Conservation (phyloP, 2,329 filamentous ascomycete species). For the Aspergillus sp. region DNA sequence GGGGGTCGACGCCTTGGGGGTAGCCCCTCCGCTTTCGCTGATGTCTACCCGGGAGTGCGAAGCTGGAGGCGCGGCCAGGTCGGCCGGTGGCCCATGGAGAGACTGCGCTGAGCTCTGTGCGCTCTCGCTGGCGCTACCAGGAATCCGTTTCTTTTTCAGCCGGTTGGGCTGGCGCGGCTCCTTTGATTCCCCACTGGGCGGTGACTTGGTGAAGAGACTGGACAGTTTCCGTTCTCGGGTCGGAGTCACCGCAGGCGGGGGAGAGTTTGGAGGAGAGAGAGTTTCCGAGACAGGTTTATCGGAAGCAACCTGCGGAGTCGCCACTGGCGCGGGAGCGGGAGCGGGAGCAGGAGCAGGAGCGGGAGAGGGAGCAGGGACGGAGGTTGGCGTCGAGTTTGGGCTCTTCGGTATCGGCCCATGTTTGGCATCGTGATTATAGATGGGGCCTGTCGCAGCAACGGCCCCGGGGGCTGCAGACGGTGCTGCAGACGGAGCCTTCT, state of each 20-base stretch:
- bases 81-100: conserved; percentile 48
- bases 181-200: conserved; percentile 58
- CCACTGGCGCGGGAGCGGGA: background rate
- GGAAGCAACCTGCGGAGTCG: background rate
- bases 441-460: conserved; percentile 15
- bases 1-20: conserved; percentile 33
- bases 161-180: conserved; percentile 78
- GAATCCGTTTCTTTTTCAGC: conserved; percentile 79
- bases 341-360: background rate
- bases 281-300: conserved; percentile 33
- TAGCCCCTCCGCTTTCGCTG: conserved; percentile 29
- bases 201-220: conserved; percentile 66
- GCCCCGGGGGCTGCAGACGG: conserved; percentile 10
- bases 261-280: conserved; percentile 43
- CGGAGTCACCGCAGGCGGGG: conserved; percentile 52
- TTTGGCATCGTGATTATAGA: conserved; percentile 32
- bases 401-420: conserved; percentile 31
- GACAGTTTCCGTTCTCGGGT: conserved; percentile 67
- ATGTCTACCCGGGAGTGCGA: conserved; percentile 16
- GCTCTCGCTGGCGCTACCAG: conserved; percentile 75
- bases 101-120: conserved; percentile 88
- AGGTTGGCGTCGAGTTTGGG: background rate
- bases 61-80: conserved; percentile 39
- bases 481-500: conserved; percentile 12
- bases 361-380: background rate